Base-by-base conservation (phyloP, 2,329 filamentous ascomycete species). In the Cryphonectria naterciae region DNA sequence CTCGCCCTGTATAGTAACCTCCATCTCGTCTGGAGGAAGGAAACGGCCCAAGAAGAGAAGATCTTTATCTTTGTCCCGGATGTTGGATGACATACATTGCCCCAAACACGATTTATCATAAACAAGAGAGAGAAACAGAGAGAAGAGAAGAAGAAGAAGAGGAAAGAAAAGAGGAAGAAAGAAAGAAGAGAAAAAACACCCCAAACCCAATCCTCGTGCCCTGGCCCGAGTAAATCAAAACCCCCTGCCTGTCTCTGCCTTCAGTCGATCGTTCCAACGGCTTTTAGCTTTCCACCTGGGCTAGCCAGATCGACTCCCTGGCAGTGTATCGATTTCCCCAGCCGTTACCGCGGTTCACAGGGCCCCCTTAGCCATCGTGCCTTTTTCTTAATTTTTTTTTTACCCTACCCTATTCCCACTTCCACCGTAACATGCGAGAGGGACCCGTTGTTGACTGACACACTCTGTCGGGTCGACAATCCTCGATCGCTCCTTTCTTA, bases 361-460 rank as follows among this genome's bases (percentile, higher is more conserved):
- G 67, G 67, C 22, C 56, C 67, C 35, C 46, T 49, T n/a, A 49
- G 0, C 46, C 46, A n/a, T 46, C 43, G 41, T 43, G 10, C 13
- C 19, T 46, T 19, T 22, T 46, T 46, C 22, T 46, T 22, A 28
- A 46, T n/a, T 62, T 52, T 32, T 4, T 60, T 25, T 52, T 43
- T 49, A 11, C 61, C 61, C 60, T 68, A 54, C 58, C 56, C 19
- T 68, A 64, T 69, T 67, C 68, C 68, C 65, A 70, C 52, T 72
- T 70, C 65, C 63, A 65, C 61, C 65, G 68, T 46, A 64, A 64
- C 65, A 65, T 65, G 60, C 65, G 49, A 66, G 56, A 70, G 32
- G 60, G 63, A 62, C 63, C 41, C 71, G 35, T 41, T 66, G 68
- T 72, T 71, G 71, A 68, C 71, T 72, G 71, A 72, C 71, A 68